Conservation (phyloP, 495 filamentous ascomycete genomes). For the Penicillium bialowiezense region DNA sequence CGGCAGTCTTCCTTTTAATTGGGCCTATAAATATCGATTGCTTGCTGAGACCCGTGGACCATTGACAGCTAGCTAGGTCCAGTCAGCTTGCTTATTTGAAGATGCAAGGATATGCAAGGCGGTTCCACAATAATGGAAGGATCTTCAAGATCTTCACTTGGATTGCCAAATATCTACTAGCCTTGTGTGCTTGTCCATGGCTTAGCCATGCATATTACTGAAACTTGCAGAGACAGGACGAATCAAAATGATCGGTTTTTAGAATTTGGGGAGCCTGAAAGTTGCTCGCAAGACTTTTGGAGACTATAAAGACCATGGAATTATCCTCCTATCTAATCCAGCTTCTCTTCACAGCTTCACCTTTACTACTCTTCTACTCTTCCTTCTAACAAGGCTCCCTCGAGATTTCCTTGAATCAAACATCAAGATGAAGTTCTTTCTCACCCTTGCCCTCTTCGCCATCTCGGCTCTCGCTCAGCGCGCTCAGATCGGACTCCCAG, state of each 20-base stretch:
- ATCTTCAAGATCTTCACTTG: not conserved
- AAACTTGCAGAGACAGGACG: not conserved
- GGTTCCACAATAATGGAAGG: not conserved
- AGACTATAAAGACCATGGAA: slow-evolving; percentile 1
- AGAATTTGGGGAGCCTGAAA: not conserved
- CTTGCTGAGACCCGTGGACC: no score
- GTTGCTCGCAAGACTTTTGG: not conserved
- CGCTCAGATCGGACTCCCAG: slow-evolving; percentile 65
- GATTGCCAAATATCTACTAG: not conserved
- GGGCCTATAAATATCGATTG: no score
- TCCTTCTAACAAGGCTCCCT: not conserved
- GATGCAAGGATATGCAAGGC: slow-evolving; percentile 7
- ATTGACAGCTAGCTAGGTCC: not conserved
- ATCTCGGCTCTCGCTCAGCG: slow-evolving; percentile 59
- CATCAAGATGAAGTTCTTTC: slow-evolving; percentile 26
- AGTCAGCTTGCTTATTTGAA: not conserved
- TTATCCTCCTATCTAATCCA: no score
- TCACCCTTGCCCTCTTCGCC: slow-evolving; percentile 20
- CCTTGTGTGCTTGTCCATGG: not conserved
- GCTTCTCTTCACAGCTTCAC: no score
- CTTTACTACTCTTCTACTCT: no score
- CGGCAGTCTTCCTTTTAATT: no score
- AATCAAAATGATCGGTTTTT: not conserved
- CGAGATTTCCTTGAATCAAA: not conserved
- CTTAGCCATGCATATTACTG: not conserved